A percentile compares a stretch with the other conserved stretches of the same genome.
Evolutionary conservation across 768 basidiomycete genomes (phyloP).

Genomic region (Trametes cubensis): DNA sequence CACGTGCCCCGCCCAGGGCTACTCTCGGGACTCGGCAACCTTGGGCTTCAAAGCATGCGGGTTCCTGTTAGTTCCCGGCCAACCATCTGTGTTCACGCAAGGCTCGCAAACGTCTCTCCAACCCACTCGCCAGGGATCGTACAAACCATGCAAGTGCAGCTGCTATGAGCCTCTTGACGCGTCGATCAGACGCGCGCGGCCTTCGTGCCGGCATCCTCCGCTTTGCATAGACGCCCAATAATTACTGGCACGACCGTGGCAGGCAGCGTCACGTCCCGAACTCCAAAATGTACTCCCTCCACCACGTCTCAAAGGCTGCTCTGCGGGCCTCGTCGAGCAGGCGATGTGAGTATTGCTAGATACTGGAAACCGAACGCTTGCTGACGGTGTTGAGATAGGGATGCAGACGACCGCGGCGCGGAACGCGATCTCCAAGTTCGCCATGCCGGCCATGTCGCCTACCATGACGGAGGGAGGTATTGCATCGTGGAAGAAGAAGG

Average conservation of each 20-base stretch:
- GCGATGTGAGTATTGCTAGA: slow-evolving; percentile 22
- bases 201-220: slow-evolving; percentile 16
- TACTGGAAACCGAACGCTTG: too few species aligned
- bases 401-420: slow-evolving; percentile 56
- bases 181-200: not conserved
- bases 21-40: not conserved
- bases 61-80: not conserved
- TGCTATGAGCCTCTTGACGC: too few species aligned
- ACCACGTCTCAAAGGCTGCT: slow-evolving; percentile 22
- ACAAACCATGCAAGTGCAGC: too few species aligned
- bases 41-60: not conserved
- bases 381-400: slow-evolving; percentile 38
- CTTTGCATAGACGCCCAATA: slow-evolving; percentile 7
- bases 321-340: slow-evolving; percentile 20
- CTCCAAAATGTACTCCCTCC: slow-evolving; percentile 26
- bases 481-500: slow-evolving; percentile 85
- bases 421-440: slow-evolving; percentile 69
- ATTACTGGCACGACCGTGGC: not conserved
- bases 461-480: slow-evolving; percentile 97
- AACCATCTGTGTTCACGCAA: too few species aligned
- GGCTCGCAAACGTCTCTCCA: too few species aligned
- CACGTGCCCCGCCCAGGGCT: not conserved
- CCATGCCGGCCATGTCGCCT: slow-evolving; percentile 97
- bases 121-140: too few species aligned
- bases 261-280: slow-evolving; percentile 7